Base-by-base conservation (phyloP, 2,329 filamentous ascomycete species). In the Aspergillus viridinutans region DNA sequence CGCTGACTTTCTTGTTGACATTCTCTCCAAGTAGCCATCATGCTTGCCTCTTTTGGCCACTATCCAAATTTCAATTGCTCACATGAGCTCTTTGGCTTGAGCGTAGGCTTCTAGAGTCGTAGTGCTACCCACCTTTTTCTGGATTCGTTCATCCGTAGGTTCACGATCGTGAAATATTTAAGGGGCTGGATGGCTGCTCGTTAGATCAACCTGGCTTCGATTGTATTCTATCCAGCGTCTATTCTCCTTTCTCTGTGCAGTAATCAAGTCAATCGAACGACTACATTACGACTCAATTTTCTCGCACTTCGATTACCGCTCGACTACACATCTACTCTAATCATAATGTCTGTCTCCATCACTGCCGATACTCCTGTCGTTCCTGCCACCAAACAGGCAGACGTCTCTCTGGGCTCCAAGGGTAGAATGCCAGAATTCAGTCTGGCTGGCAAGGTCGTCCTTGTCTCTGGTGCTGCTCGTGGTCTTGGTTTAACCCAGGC, bases 401-500 rank as follows among this genome's bases (percentile, higher is more conserved):
- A 68, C 28, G 56, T 68, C 17, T 63, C 55, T 55, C 54, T 75
- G 56, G 73, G 73, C 51, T 69, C 67, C 52, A 69, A 68, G 60
- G 61, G 66, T 52, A 64, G 74, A 52, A 75, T 92, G 52, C 86
- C 88, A 48, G 90, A 94, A 69, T 94, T 94, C 78, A 87, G 82
- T 67, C 81, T 95, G 61, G 81, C 83, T 61, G 83, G 85, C 74
- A 91, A 86, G 72, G 81, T 89, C 1, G 83, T 90, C 49, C 71
- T 89, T 29, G 85, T 92, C 3, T 89, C 88, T 1, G 89, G 89
- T 20, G 89, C 83, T 54, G 89, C 84, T 2, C 81, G 85, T 58
- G 90, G 90, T 0, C 80, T 92, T 9, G 89, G 89, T n/a, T 74
- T 93, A 21, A 84, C 86, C 5, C 83, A 92, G 65, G 84, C 88